Percentiles rank a stretch among this genome's conserved stretches.
These are phyloP conservation scores for Talaromyces sp. DNA, from an alignment of 2,329 filamentous ascomycete genomes.

Conservation along the genomic window DNA sequence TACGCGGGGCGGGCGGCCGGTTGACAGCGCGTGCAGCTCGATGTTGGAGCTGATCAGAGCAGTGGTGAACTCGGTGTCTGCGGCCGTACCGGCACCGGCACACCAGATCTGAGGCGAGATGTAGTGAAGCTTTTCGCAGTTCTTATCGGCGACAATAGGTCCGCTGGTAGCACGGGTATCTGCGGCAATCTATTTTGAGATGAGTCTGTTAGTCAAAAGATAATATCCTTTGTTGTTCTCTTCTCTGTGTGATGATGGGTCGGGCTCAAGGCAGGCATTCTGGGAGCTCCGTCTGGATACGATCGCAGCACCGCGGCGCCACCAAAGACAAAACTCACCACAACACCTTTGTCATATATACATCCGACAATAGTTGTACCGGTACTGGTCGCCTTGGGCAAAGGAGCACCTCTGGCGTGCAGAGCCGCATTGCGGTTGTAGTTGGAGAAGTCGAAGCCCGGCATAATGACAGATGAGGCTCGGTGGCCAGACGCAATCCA, in stretches of 20 bases:
- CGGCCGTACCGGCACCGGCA: constrained; percentile 92
- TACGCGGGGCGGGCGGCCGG: constrained; percentile 91
- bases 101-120: constrained; percentile 99
- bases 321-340: constrained; percentile 52
- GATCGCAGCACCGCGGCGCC: neutral
- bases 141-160: constrained; percentile 99
- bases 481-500: constrained; percentile 7
- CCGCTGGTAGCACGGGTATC: constrained; percentile 96
- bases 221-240: neutral
- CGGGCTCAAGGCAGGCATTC: neutral
- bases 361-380: constrained; percentile 98
- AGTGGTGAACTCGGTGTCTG: constrained; percentile 98
- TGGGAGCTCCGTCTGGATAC: neutral
- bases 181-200: constrained; percentile 69
- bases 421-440: constrained; percentile 98
- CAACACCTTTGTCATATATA: constrained; percentile 91
- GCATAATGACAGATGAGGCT: constrained; percentile 57
- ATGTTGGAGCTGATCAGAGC: constrained; percentile 97
- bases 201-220: constrained; percentile 13
- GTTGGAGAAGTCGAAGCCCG: constrained; percentile 98
- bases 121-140: constrained; percentile 99
- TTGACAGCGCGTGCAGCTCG: constrained; percentile 93
- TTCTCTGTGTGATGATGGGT: neutral
- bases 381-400: constrained; percentile 96
- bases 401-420: constrained; percentile 85